Base-by-base conservation (phyloP, 768 basidiomycete species). In the Cyclocybe aegerita region DNA sequence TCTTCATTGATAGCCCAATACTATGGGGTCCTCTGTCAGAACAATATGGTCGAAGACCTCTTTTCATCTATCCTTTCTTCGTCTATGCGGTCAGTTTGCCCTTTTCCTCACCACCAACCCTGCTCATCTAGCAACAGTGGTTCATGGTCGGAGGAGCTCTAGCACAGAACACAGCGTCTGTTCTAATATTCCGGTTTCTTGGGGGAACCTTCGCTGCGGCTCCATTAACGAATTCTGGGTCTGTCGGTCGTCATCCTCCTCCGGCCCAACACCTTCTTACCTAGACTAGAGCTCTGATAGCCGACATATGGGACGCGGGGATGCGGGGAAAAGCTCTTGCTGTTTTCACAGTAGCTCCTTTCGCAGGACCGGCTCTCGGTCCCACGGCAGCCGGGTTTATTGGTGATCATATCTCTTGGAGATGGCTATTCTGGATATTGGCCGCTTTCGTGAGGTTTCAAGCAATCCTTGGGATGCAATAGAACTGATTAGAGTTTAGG, bases 151-250 rank as follows among this genome's bases (percentile, higher is more conserved):
- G 79, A 29, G 76, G 76, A 35, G 86, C 88, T 0, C 68, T 88
- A 3, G 70, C 84, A 0, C 67, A 72, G 35, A 89, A 87, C 64
- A 80, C 81, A 1, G 74, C 72, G 6, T 78, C 83, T 4, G 63
- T 91, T n/a, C 71, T 92, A 9, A 59, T 86, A 12, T 81, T 87
- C 56, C 79, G 90, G 15, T 85, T 90, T 62, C 62, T 90, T n/a
- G 79, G 81, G 1, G 88, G 89, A 9, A 70, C 72, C 1, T 89
- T 87, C 56, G 86, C 87, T 14, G 78, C 84, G 12, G 77, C 82
- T 29, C 88, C 88, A 1, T 59, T 88, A 39, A 79, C 86, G 5
- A 88, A 88, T 67, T 78, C 81, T 49, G 87, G 85, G 82, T 85
- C 59, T 9, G 71, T 65, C 30, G 14, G 12, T 15, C 15, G 12